A percentile compares a stretch with the other conserved stretches of the same genome.
Conservation (phyloP, 2,329 filamentous ascomycete genomes). For the Penicillium vulpinum region DNA sequence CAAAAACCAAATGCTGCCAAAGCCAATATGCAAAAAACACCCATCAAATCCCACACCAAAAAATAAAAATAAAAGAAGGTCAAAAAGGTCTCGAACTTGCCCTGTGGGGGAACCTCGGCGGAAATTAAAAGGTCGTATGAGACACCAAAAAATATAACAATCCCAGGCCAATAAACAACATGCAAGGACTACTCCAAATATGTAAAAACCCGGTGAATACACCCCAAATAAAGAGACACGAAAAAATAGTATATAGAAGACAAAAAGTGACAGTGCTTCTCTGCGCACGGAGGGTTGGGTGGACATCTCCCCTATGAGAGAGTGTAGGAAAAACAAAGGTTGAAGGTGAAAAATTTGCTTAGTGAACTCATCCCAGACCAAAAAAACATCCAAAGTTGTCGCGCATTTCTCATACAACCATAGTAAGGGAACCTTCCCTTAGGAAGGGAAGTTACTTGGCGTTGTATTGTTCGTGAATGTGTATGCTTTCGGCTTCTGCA, state of each 20-base stretch:
- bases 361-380: constrained; percentile 23
- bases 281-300: constrained; percentile 14
- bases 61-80: constrained; percentile 13
- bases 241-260: constrained; percentile 22
- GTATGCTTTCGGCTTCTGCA: constrained; percentile 45
- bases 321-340: constrained; percentile 4
- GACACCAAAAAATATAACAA: constrained; percentile 22
- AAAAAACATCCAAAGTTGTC: constrained; percentile 20
- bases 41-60: constrained; percentile 21
- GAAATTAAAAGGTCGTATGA: constrained; percentile 28
- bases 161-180: constrained; percentile 29
- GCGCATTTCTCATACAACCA: constrained; percentile 29
- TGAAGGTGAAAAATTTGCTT: constrained; percentile 13
- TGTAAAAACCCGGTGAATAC: constrained; percentile 22
- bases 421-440: constrained; percentile 18
- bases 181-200: constrained; percentile 28
- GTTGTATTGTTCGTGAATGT: constrained; percentile 46
- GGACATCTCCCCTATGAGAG: constrained; percentile 5
- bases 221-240: constrained; percentile 25
- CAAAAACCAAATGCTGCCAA: constrained; percentile 24
- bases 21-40: constrained; percentile 30
- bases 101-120: constrained; percentile 9
- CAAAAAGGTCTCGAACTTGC: constrained; percentile 13
- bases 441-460: constrained; percentile 41
- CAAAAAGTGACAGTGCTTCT: constrained; percentile 22